Evolutionary conservation across 768 basidiomycete species (phyloP), one percentile per base, ranked within the genome.

Genomic region (Panaeolus papilionaceus): DNA sequence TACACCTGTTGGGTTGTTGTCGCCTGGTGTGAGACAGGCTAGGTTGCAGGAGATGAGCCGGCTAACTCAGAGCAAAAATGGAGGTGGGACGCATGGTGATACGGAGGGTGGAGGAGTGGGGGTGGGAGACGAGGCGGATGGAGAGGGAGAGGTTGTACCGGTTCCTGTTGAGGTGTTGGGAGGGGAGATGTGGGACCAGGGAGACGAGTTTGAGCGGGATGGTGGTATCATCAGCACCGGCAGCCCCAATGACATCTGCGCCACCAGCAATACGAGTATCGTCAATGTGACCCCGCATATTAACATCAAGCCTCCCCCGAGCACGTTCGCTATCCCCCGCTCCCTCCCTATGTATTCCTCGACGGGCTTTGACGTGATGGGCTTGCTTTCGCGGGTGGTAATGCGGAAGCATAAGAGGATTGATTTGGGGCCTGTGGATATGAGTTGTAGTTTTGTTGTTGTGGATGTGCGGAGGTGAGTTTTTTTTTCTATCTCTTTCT

Each of bases 381-480:
- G 91, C 37, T 84, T 98, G 51, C 85, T 99, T 33, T 85, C 92
- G 10, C 86, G 94, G 8, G 91, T 99, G 8, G 89, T 86, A 6
- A 85, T 83, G 16, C 86, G 96, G 6, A 88, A 88, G 0, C 86
- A 91, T 72, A 94, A 95, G 0, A 87, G 82, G 67, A 85, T 98
- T 49, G 79, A 83, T 10, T 86, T 99, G 18, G 97, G 98, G 16
- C 95, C 97, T 0, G 93, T 99, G 37, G 97, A 99, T 78, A 82
- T 95, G 68, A 91, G 92, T 6, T 96, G 94, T 75, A 88, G 91
- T n/a, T 99, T 99, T 78, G 86, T 93, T 72, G 92, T 99, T 45
- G 91, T 90, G 51, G 98, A 99, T 75, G 86, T 58, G 26, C 33
- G 54, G 28, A 58, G 54, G 54, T 58, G 54, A 58, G 54, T 58